Conservation (phyloP, 2,329 filamentous ascomycete species). For the Eutypa lata region DNA sequence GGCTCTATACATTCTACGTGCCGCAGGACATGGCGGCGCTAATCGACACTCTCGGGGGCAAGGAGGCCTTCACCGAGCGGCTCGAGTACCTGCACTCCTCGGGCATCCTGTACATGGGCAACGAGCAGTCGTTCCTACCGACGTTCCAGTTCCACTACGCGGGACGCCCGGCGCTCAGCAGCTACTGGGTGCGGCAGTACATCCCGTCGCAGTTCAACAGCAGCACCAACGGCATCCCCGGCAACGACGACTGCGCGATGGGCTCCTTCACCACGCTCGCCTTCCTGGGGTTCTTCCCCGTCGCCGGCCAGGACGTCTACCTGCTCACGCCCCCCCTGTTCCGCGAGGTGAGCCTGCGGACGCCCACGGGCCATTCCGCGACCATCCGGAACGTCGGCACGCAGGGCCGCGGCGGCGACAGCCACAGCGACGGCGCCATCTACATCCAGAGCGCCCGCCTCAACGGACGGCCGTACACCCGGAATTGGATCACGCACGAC, state of each 20-base stretch:
- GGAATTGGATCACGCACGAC: constrained; percentile 62
- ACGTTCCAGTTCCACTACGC: constrained; percentile 63
- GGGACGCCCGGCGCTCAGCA: constrained; percentile 57
- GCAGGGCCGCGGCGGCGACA: constrained; percentile 17
- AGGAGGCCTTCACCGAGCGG: constrained; percentile 52
- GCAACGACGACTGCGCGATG: constrained; percentile 57
- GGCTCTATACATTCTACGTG: constrained; percentile 70
- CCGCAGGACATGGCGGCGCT: constrained; percentile 39
- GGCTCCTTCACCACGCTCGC: constrained; percentile 50
- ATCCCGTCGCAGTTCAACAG: constrained; percentile 67
- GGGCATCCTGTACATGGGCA: constrained; percentile 67
- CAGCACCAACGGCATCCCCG: constrained; percentile 54
- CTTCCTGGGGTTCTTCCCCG: constrained; percentile 53
- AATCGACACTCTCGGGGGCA: constrained; percentile 52
- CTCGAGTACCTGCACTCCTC: constrained; percentile 65
- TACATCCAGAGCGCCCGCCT: constrained; percentile 60
- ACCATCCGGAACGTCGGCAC: constrained; percentile 40
- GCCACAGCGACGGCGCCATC: constrained; percentile 35
- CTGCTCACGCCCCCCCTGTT: constrained; percentile 51
- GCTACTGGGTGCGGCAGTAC: constrained; percentile 58
- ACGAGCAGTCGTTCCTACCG: constrained; percentile 54
- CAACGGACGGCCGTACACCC: constrained; percentile 53
- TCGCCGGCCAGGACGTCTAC: constrained; percentile 53
- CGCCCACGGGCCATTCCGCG: constrained; percentile 45
- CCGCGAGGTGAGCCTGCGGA: constrained; percentile 38